A percentile compares a stretch with the other conserved stretches of the same genome.
phyloP scores from a whole-genome alignment of 495 filamentous ascomycete species.

The Penicillium desertorum region DNA sequence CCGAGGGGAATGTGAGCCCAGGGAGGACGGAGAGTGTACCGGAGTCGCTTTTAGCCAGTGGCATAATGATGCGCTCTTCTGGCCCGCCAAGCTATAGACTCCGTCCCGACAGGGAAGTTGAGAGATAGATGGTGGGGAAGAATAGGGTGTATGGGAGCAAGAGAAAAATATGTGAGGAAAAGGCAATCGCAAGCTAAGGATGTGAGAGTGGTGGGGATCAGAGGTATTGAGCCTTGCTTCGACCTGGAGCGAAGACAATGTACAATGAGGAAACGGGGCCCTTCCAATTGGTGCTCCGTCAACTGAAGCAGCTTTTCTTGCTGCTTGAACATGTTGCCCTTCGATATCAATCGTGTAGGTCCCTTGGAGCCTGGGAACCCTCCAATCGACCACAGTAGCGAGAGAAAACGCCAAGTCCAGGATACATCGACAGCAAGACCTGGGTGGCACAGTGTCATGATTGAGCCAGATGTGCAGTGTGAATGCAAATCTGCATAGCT shows the following conservation, averaged over 20 bases:
- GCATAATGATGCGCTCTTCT: neutral
- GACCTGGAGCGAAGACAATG: neutral
- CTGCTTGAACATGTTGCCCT: too few relatives aligned
- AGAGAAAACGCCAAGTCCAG: neutral
- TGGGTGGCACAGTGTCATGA: neutral
- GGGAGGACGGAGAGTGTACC: neutral
- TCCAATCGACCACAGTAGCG: neutral
- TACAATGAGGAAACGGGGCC: neutral
- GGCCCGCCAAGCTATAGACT: neutral
- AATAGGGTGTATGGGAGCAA: neutral
- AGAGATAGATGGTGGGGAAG: neutral
- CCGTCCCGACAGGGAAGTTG: neutral
- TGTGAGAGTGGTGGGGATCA: neutral
- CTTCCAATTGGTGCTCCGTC: neutral
- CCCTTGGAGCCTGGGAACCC: neutral
- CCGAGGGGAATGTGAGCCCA: neutral
- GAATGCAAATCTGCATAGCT: neutral
- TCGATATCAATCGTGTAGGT: neutral
- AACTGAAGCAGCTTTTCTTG: neutral
- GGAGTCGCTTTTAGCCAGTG: too few relatives aligned
- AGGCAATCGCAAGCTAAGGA: neutral
- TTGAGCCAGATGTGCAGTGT: neutral
- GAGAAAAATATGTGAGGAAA: neutral
- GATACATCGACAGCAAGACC: neutral
- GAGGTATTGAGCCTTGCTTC: neutral